Percentiles rank a stretch among this genome's conserved stretches.
These are phyloP conservation scores for Wickerhamiella siamensis DNA, from an alignment of 805 yeast genomes.

Conservation along the genomic window DNA sequence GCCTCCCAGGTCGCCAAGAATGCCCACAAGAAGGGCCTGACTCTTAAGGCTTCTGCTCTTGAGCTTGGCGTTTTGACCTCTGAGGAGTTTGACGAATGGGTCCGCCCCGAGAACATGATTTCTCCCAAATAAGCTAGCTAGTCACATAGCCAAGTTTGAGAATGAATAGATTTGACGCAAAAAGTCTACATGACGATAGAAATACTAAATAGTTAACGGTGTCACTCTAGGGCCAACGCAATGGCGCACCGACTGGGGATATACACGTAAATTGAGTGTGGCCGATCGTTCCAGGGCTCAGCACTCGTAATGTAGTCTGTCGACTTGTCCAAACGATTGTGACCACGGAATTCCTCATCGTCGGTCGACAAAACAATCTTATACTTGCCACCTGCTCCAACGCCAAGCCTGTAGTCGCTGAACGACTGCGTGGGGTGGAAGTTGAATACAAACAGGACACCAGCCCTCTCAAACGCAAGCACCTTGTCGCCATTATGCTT, in stretches of 20 bases:
- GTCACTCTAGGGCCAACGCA: constrained; percentile 33
- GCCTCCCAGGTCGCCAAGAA: constrained; percentile 98
- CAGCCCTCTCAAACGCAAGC: constrained; percentile 76
- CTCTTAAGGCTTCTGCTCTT: constrained; percentile 86
- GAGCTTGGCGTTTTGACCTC: constrained; percentile 74
- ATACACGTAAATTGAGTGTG: constrained; percentile 60
- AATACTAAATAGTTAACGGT: not conserved
- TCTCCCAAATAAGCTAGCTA: constrained; percentile 48
- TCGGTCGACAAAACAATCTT: constrained; percentile 66
- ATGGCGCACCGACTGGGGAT: constrained; percentile 67
- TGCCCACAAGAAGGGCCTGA: constrained; percentile 95
- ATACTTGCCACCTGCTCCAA: constrained; percentile 64
- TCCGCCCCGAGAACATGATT: constrained; percentile 94
- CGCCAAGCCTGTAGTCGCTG: constrained; percentile 83
- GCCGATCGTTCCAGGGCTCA: constrained; percentile 66
- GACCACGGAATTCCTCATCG: constrained; percentile 63
- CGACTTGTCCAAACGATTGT: constrained; percentile 44
- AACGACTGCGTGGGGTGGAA: constrained; percentile 77
- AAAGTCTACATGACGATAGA: not conserved
- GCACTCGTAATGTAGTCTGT: constrained; percentile 55
- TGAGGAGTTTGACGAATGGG: constrained; percentile 92
- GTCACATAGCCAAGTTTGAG: no score
- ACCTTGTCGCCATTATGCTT: constrained; percentile 85
- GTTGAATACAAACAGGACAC: constrained; percentile 72
- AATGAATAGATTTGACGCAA: not conserved